Percentiles rank a stretch among this genome's conserved stretches.
These are phyloP conservation scores for Mycena chlorophos DNA, from an alignment of 768 basidiomycete species.

Conservation along the genomic window DNA sequence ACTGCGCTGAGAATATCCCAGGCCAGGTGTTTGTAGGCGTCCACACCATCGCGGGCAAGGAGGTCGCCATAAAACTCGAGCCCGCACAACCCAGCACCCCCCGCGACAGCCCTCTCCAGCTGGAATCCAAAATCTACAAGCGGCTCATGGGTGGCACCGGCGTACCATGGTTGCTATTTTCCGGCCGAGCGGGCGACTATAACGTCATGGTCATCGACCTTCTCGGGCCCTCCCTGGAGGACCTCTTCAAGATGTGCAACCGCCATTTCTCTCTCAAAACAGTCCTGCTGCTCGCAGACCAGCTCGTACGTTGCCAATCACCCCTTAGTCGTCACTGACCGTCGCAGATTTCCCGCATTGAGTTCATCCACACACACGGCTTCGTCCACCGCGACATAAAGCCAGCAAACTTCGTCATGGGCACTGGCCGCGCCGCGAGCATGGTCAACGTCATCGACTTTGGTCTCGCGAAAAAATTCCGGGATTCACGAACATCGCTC, in stretches of 20 bases:
- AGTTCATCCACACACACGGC: conserved; percentile 94
- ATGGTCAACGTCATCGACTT: conserved; percentile 93
- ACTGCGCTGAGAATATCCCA: conserved; percentile 29
- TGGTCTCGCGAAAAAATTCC: conserved; percentile 78
- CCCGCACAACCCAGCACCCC: conserved; percentile 56
- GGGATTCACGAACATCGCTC: conserved; percentile 60
- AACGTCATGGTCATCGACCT: conserved; percentile 99
- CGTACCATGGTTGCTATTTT: conserved; percentile 92
- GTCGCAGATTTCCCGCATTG: conserved; percentile 86
- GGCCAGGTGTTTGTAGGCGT: conserved; percentile 79
- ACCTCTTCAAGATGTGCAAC: conserved; percentile 87
- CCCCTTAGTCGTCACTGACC: conserved; percentile 18
- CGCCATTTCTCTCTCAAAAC: conserved; percentile 94
- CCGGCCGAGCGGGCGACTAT: conserved; percentile 87
- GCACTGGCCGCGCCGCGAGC: conserved; percentile 53
- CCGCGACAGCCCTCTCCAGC: conserved; percentile 79
- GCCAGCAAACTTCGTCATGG: conserved; percentile 99
- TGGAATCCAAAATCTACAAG: conserved; percentile 92
- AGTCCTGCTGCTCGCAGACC: conserved; percentile 89
- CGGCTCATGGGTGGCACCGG: conserved; percentile 86
- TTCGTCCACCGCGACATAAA: conserved; percentile 97
- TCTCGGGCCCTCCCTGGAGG: conserved; percentile 85
- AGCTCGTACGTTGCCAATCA: conserved; percentile 67
- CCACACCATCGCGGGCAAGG: conserved; percentile 79
- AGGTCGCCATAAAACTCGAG: conserved; percentile 83